Evolutionary conservation across 1,284 basidiomycete genomes (phyloP), one percentile per base, ranked within the genome.

Genomic region (Clitocybe nebularis): DNA sequence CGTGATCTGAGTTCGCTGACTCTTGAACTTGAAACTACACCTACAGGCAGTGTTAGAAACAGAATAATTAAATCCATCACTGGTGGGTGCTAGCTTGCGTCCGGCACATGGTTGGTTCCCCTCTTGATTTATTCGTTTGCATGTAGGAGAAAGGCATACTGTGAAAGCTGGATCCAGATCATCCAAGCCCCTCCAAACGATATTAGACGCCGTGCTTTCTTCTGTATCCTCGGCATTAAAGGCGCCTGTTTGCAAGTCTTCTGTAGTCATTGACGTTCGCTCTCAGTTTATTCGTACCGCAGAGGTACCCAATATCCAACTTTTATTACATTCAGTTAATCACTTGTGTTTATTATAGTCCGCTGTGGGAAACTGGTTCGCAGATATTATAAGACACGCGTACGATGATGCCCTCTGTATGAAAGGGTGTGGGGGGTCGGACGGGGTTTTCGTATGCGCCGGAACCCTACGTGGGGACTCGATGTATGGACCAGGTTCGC

Each of bases 391-490:
- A 21, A 71, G 89, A 47, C 87, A 93, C 58, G 79, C 88, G 0
- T 95, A 93, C 55, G 92, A 94, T 47, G 90, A 93, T 55, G 78
- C 79, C 3, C 63, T 87, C 40, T 74, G 71, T 38, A 62, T 80
- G 53, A 75, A 81, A 53, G 78, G 68, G 14, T 71, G 71, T 16
- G 79, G 77, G 1, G 84, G 81, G 1, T 77, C 84, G 0, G 89
- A 93, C 57, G 84, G 80, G 0, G 88, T 88, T 2, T 72, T 94
- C 47, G 79, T 93, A 23, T 89, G 82, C 54, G 88, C 85, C n/a
- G 93, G 93, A 2, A 91, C 89, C 1, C 65, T 95, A 33, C 79
- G 93, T 26, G 91, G 93, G 3, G 93, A 95, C 60, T 85, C 87
- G 1, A 68, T 80, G 4, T 95, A 95, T 62, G 86, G 89, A 0